Evolutionary conservation across 805 yeast genomes (phyloP).

Genomic region (Schizosaccharomyces osmophilus): DNA sequence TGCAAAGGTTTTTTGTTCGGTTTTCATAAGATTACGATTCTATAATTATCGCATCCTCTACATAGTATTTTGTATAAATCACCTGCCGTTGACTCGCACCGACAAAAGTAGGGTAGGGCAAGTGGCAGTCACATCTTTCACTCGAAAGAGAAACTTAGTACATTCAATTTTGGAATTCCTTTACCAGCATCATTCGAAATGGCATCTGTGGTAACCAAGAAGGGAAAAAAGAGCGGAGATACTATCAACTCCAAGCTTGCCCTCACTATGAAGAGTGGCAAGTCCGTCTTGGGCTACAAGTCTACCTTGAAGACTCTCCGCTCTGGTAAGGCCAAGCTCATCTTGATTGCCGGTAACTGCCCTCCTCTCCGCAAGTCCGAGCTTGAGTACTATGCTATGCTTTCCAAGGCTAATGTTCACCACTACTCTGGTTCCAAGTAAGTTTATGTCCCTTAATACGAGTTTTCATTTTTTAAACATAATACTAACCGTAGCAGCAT

Average conservation of each 20-base stretch:
- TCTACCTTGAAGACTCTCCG: slow-evolving; percentile 94
- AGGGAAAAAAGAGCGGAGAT: slow-evolving; percentile 65
- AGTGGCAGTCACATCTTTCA: background rate
- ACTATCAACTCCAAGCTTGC: slow-evolving; percentile 95
- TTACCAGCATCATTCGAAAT: background rate
- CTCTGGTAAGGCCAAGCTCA: slow-evolving; percentile 95
- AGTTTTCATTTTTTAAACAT: background rate
- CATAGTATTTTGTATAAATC: no score
- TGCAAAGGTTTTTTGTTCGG: no score
- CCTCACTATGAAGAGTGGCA: slow-evolving; percentile 96
- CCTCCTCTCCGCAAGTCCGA: slow-evolving; percentile 99
- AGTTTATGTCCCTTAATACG: slow-evolving; percentile 16
- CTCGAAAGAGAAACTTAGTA: background rate
- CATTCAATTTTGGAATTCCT: background rate
- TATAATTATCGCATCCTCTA: no score
- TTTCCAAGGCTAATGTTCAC: slow-evolving; percentile 86
- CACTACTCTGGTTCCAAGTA: slow-evolving; percentile 99
- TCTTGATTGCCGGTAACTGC: slow-evolving; percentile 96
- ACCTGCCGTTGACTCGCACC: no score
- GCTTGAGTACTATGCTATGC: slow-evolving; percentile 99
- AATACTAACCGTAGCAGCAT: slow-evolving; percentile 8
- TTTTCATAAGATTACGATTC: no score
- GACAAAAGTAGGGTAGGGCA: background rate
- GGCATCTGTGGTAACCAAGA: slow-evolving; percentile 11
- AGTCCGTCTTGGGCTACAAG: slow-evolving; percentile 98